Evolutionary conservation across 176 grass and related monocot genomes (phyloP).

Genomic region (Cymbopogon citratus): DNA sequence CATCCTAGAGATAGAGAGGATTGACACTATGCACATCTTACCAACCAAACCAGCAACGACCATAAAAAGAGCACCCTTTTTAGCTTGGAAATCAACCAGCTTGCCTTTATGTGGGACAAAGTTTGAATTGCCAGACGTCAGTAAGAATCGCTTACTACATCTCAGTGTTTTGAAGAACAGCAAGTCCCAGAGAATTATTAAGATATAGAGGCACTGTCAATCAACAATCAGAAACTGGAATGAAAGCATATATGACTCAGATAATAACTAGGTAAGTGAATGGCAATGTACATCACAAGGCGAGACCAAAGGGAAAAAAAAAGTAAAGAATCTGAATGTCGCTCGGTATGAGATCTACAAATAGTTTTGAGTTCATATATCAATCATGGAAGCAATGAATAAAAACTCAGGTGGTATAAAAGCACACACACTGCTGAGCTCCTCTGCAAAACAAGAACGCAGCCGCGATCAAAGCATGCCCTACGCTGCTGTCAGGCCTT

Average conservation of each 20-base stretch:
- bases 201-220: neutral
- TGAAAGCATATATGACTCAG: neutral
- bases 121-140: neutral
- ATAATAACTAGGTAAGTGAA: neutral
- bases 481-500: constrained; percentile 34
- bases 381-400: constrained; percentile 47
- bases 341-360: constrained; percentile 35
- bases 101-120: neutral
- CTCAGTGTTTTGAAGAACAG: no score
- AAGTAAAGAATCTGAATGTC: constrained; percentile 14
- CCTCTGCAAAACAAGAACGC: constrained; percentile 36
- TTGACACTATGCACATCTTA: neutral
- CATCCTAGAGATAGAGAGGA: neutral
- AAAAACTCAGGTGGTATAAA: constrained; percentile 41
- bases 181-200: no score
- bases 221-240: neutral
- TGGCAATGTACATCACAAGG: constrained; percentile 18
- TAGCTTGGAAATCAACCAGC: neutral
- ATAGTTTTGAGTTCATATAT: constrained; percentile 53
- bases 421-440: constrained; percentile 42
- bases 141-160: no score
- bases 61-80: neutral
- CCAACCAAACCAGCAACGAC: constrained; percentile 16
- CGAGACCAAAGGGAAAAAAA: neutral
- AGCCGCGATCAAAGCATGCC: constrained; percentile 29